phyloP scores from a whole-genome alignment of 2,329 filamentous ascomycete genomes.

The Fusarium chaquense region DNA sequence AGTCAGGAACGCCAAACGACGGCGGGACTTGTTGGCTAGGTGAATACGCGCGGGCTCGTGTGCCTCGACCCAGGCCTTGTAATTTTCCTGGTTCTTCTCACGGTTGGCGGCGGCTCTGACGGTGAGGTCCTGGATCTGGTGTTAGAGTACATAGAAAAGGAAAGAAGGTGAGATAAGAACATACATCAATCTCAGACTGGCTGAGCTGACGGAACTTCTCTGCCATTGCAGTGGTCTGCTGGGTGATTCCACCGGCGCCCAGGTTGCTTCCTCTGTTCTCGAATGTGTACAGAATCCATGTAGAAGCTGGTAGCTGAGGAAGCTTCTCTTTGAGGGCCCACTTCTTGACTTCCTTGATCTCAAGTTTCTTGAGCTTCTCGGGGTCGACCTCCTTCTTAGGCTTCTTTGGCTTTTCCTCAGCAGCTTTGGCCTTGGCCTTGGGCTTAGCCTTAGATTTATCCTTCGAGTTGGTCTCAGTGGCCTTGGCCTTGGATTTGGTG shows the following conservation, averaged over 20 bases:
- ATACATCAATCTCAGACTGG: constrained; percentile 58
- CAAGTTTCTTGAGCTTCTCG: constrained; percentile 50
- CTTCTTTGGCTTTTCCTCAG: constrained; percentile 48
- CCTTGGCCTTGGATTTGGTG: constrained; percentile 30
- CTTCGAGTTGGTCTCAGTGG: constrained; percentile 47
- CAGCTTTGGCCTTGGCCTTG: constrained; percentile 43
- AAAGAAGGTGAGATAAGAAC: constrained; percentile 22
- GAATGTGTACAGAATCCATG: constrained; percentile 56
- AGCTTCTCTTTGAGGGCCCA: constrained; percentile 58
- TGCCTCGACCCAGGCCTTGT: constrained; percentile 63
- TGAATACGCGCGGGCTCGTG: constrained; percentile 56
- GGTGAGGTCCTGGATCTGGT: constrained; percentile 48
- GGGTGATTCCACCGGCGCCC: constrained; percentile 23
- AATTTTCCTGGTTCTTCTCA: constrained; percentile 54
- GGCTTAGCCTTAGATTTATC: constrained; percentile 43
- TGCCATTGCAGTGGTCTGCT: constrained; percentile 47
- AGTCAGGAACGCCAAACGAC: constrained; percentile 49
- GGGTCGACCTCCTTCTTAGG: constrained; percentile 53
- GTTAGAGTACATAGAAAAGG: constrained; percentile 8
- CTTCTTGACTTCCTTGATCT: constrained; percentile 55
- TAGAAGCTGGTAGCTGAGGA: constrained; percentile 46
- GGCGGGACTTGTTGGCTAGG: constrained; percentile 63
- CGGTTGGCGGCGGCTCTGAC: constrained; percentile 55
- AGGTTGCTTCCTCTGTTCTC: constrained; percentile 46
- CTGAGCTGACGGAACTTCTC: constrained; percentile 57